phyloP scores from a whole-genome alignment of 2,329 filamentous ascomycete genomes.

The Xylariaceae sp. region DNA sequence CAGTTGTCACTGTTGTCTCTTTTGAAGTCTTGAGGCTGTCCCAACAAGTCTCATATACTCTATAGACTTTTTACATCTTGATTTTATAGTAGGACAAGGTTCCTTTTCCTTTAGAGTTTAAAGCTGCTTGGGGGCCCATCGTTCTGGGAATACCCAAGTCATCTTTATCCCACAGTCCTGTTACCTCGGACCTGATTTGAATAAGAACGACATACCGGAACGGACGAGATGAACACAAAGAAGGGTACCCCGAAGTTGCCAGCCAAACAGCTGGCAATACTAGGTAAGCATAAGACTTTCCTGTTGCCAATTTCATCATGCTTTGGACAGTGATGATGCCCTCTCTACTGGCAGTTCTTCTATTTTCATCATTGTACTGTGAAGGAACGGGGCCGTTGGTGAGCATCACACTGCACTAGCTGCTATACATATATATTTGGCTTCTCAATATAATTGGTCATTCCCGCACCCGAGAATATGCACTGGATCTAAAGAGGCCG shows the following conservation, averaged over 20 bases:
- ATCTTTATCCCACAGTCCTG: neutral
- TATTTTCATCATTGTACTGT: neutral
- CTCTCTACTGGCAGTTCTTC: neutral
- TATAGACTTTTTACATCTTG: constrained; percentile 1
- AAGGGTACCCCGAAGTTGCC: constrained; percentile 64
- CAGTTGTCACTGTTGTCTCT: constrained; percentile 1
- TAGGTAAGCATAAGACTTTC: constrained; percentile 59
- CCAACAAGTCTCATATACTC: constrained; percentile 7
- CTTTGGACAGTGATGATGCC: neutral
- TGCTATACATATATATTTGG: constrained; percentile 13
- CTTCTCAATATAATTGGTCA: constrained; percentile 22
- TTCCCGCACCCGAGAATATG: constrained; percentile 1
- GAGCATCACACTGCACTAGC: neutral
- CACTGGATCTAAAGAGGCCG: neutral
- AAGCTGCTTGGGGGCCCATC: neutral
- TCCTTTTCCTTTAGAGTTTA: neutral
- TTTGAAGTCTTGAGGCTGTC: neutral
- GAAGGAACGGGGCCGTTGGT: neutral
- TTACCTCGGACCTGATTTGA: neutral
- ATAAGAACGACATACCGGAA: neutral
- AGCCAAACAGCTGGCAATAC: constrained; percentile 73
- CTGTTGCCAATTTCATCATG: constrained; percentile 15
- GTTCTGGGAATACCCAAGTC: neutral
- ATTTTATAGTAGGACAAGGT: neutral
- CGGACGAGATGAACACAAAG: constrained; percentile 24